Conservation (phyloP, 371 early-diverging fungal species). For the Dinochytrium kinnereticum region DNA sequence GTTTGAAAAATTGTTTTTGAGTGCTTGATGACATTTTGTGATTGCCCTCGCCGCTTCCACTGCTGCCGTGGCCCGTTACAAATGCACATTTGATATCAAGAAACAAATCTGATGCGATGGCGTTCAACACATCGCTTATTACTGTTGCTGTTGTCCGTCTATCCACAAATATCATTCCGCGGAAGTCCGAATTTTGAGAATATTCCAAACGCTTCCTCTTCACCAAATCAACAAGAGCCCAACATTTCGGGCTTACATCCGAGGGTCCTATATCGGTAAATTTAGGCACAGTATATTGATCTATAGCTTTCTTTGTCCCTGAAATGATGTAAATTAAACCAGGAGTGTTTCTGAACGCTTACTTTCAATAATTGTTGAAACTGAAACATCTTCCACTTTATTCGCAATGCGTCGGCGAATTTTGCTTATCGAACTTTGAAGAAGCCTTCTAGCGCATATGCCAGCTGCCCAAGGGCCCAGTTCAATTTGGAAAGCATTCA, state of each 20-base stretch:
- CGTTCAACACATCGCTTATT: slow-evolving; percentile 63
- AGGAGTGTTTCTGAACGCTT: too few species aligned
- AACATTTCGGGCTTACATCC: slow-evolving; percentile 40
- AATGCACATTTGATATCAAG: slow-evolving; percentile 54
- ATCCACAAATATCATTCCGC: slow-evolving; percentile 85
- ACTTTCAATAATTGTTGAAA: too few species aligned
- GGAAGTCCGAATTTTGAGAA: slow-evolving; percentile 50
- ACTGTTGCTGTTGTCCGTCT: slow-evolving; percentile 74
- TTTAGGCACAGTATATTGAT: neutral
- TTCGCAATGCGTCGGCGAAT: neutral
- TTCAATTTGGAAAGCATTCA: neutral
- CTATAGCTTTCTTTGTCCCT: neutral
- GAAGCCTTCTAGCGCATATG: neutral
- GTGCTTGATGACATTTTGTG: slow-evolving; percentile 9
- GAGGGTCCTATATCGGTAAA: neutral
- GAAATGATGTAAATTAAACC: neutral
- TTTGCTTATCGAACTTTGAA: neutral
- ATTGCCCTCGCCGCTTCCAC: slow-evolving; percentile 37
- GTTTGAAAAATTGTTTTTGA: slow-evolving; percentile 68
- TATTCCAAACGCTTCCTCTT: slow-evolving; percentile 15
- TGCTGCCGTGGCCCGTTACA: slow-evolving; percentile 74
- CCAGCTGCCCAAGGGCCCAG: neutral
- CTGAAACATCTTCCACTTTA: neutral
- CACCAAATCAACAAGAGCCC: slow-evolving; percentile 35
- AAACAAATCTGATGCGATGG: slow-evolving; percentile 42